These are phyloP conservation scores for Pythium phragmitis DNA, from an alignment of 352 stramenopile genomes.

Conservation along the genomic window DNA sequence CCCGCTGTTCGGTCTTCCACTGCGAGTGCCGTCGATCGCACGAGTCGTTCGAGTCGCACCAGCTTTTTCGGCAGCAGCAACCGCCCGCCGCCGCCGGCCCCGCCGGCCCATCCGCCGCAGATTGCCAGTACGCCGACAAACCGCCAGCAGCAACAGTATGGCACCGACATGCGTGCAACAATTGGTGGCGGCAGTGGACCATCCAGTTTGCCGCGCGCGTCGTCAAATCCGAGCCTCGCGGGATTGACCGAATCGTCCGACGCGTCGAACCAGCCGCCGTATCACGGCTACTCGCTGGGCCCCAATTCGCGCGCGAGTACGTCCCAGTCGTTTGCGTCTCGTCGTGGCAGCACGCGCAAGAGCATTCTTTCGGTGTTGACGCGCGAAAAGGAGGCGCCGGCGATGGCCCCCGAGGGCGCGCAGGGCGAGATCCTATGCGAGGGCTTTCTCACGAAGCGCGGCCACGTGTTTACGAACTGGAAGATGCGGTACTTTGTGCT, in stretches of 20 bases:
- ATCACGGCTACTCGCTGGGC: constrained; percentile 70
- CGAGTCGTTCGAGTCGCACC: constrained; percentile 27
- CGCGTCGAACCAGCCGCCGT: constrained; percentile 28
- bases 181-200: constrained; percentile 17
- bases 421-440: constrained; percentile 67
- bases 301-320: constrained; percentile 39
- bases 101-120: constrained; percentile 51
- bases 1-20: constrained; percentile 18
- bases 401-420: constrained; percentile 50
- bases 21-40: constrained; percentile 3
- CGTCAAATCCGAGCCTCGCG: constrained; percentile 69
- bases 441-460: constrained; percentile 84
- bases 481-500: constrained; percentile 90
- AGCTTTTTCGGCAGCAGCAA: constrained; percentile 45
- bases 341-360: constrained; percentile 57
- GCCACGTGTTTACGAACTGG: constrained; percentile 90
- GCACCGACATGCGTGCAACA: constrained; percentile 10
- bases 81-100: constrained; percentile 59
- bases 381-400: constrained; percentile 65
- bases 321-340: constrained; percentile 35
- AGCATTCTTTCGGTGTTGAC: constrained; percentile 79
- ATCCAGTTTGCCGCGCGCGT: constrained; percentile 44
- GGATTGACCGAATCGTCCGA: constrained; percentile 39
- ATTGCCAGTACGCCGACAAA: constrained; percentile 10
- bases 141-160: constrained; percentile 2